Evolutionary conservation across 2,329 filamentous ascomycete species (phyloP).

Genomic region (Albophoma yamanashiensis): DNA sequence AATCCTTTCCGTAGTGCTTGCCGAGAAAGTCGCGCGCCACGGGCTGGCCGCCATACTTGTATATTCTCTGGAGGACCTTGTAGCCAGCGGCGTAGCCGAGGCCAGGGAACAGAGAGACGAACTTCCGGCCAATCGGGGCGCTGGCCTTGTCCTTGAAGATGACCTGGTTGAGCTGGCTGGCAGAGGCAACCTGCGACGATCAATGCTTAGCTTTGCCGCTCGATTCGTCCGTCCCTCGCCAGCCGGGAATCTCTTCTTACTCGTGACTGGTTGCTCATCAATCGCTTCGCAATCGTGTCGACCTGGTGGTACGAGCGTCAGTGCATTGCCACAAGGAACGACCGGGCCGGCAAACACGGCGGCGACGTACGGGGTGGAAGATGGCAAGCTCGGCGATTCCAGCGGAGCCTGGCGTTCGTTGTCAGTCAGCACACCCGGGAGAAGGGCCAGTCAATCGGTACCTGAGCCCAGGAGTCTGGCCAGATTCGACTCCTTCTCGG

Average conservation of each 20-base stretch:
- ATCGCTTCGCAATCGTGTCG: conserved; percentile 94
- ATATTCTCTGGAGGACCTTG: conserved; percentile 93
- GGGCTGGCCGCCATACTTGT: conserved; percentile 98
- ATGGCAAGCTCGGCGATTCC: conserved; percentile 88
- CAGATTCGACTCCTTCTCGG: conserved; percentile 74
- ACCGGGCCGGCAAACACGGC: conserved; percentile 2
- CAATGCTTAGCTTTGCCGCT: conserved; percentile 8
- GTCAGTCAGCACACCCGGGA: conserved; percentile 14
- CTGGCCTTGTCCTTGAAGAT: conserved; percentile 85
- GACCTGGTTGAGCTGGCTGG: conserved; percentile 68
- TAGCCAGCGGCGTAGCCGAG: conserved; percentile 96
- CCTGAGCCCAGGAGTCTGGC: conserved; percentile 88
- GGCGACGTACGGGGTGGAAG: conserved; percentile 68
- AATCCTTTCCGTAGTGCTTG: conserved; percentile 67
- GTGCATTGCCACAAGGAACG: not conserved
- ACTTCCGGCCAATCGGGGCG: conserved; percentile 63
- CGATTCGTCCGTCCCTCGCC: not conserved
- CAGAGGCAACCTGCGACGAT: conserved; percentile 17
- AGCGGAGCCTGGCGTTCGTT: conserved; percentile 56
- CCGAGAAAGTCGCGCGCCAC: conserved; percentile 85
- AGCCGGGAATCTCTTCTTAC: conserved; percentile 29
- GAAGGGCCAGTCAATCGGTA: conserved; percentile 22
- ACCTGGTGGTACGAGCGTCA: conserved; percentile 44
- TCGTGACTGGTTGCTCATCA: conserved; percentile 90
- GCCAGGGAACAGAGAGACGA: conserved; percentile 92